Percentiles rank a stretch among this genome's conserved stretches.
Conservation (phyloP, 257 asterid species). For the Solanum bulbocastanum region DNA sequence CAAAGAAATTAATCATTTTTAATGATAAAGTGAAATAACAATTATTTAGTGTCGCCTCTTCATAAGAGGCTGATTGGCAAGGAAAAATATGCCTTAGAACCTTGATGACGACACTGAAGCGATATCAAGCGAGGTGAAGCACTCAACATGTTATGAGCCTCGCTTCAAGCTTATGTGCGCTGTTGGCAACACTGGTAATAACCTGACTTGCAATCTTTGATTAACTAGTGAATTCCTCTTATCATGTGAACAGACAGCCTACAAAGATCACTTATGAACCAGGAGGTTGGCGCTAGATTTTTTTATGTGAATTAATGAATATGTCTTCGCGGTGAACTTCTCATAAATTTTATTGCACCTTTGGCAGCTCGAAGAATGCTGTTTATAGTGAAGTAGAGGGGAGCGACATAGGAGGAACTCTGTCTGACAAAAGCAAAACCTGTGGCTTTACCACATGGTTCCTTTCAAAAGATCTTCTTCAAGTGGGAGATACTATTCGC, state of each 20-base stretch:
- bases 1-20: background rate
- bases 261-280: background rate
- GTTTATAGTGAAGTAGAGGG: conserved; percentile 31
- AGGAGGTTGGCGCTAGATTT: background rate
- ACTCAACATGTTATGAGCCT: background rate
- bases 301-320: background rate
- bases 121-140: background rate
- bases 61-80: background rate
- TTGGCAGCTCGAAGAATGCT: conserved; percentile 39
- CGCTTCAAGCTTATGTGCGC: background rate
- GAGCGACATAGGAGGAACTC: conserved; percentile 27
- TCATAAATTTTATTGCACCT: background rate
- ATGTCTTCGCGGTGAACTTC: background rate
- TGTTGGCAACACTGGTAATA: background rate
- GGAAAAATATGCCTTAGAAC: background rate
- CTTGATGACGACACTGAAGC: background rate
- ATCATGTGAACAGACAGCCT: background rate
- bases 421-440: conserved; percentile 21
- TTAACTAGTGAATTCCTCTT: background rate
- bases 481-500: conserved; percentile 48
- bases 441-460: conserved; percentile 38
- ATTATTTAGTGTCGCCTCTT: background rate
- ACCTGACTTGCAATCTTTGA: background rate
- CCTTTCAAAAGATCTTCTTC: conserved; percentile 48
- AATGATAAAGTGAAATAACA: background rate